Evolutionary conservation across 345 rosid species (phyloP), one percentile per base, ranked within the genome.

Genomic region (Alliaria petiolata): DNA sequence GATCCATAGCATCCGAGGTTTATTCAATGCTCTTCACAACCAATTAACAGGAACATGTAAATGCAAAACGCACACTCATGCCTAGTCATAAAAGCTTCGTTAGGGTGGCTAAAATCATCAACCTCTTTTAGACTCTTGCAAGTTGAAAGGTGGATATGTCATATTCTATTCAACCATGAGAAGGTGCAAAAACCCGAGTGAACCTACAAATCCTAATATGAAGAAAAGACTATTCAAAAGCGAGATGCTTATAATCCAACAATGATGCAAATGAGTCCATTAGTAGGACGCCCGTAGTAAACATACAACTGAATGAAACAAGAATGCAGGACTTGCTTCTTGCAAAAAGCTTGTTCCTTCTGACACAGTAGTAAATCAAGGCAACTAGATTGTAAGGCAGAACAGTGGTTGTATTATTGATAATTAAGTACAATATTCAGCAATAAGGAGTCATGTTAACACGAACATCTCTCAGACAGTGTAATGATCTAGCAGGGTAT

Each of bases 291-390:
- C 45, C 85, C 85, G 72, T 84, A 81, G 65, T 84, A 83, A 73
- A 91, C 96, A 65, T 87, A 91, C 39, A 93, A 81, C 67, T n/a
- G n/a, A n/a, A n/a, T 79, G 86, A 72, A 93, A 82, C 82, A 93
- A 78, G 69, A 97, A 82, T 7, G 95, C 89, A 40, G 96, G 85
- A 81, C 83, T 87, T 58, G 90, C 84, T 69, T 85, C 97, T 74
- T 84, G 80, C 66, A 92, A 80, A 89, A 83, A 55, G 74, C 78
- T 78, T 80, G 76, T 56, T 87, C 92, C 67, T 77, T 86, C 77
- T 75, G 85, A 52, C n/a, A n/a, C n/a, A n/a, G n/a, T n/a, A n/a
- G 45, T 19, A 33, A 53, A 68, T 22, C 25, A 33, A 69, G 20
- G 36, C 55, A 45, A 44, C 46, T 34, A 58, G 22, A 42, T 55